A percentile compares a stretch with the other conserved stretches of the same genome.
These are phyloP conservation scores for Amphichorda felina DNA, from an alignment of 2,329 filamentous ascomycete species.

Conservation along the genomic window DNA sequence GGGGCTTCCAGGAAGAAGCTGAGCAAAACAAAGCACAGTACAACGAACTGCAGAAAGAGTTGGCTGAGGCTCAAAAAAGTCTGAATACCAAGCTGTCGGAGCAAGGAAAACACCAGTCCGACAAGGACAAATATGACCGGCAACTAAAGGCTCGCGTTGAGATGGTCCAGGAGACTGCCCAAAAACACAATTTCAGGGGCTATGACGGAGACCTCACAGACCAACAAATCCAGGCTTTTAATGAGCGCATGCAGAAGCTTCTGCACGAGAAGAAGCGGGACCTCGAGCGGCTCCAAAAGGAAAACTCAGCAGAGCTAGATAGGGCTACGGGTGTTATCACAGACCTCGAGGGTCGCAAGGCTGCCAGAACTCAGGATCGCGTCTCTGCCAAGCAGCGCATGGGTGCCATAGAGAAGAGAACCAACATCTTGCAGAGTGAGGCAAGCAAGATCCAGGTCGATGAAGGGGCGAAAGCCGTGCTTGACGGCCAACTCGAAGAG, in stretches of 20 bases:
- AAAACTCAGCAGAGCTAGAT: conserved; percentile 63
- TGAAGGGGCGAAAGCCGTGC: conserved; percentile 68
- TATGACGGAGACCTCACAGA: conserved; percentile 73
- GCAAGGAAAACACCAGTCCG: conserved; percentile 68
- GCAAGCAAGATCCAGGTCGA: conserved; percentile 68
- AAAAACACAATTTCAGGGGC: conserved; percentile 67
- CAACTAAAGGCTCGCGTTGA: conserved; percentile 60
- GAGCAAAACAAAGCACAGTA: conserved; percentile 54
- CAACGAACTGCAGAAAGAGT: conserved; percentile 43
- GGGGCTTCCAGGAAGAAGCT: conserved; percentile 51
- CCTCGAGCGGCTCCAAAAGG: conserved; percentile 61
- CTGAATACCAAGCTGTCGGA: conserved; percentile 46
- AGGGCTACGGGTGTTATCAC: conserved; percentile 62
- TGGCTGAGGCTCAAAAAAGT: conserved; percentile 30
- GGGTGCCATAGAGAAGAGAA: conserved; percentile 58
- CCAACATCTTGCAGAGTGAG: conserved; percentile 52
- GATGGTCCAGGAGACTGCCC: conserved; percentile 68
- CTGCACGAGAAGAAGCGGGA: conserved; percentile 68
- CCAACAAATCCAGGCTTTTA: conserved; percentile 61
- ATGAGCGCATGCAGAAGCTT: conserved; percentile 63
- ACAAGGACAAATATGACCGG: conserved; percentile 77
- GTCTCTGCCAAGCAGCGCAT: conserved; percentile 64
- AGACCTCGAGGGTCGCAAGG: conserved; percentile 62
- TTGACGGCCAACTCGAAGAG: conserved; percentile 64
- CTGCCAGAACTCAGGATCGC: conserved; percentile 62